phyloP scores from a whole-genome alignment of 345 rosid genomes.

The Gossypium longicalyx region DNA sequence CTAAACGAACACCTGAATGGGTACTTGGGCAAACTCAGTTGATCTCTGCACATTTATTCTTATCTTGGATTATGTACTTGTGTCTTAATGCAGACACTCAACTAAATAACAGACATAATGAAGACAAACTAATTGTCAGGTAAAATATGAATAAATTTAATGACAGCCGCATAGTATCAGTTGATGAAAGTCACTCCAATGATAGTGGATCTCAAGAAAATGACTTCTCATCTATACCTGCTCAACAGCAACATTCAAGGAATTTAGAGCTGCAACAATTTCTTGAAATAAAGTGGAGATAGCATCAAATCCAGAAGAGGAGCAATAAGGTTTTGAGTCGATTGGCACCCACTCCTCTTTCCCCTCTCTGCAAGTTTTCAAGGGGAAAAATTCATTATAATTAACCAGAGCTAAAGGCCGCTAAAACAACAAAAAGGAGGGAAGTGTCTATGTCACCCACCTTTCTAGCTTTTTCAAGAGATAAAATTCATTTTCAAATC shows the following conservation, averaged over 20 bases:
- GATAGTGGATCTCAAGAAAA: neutral
- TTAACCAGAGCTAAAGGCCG: neutral
- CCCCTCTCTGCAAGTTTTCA: conserved; percentile 52
- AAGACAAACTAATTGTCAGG: neutral
- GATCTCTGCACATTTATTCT: neutral
- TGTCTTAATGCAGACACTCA: neutral
- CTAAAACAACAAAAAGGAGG: conserved; percentile 6
- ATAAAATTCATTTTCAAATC: conserved; percentile 89
- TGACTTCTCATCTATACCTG: conserved; percentile 44
- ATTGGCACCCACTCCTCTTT: conserved; percentile 82
- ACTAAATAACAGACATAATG: neutral
- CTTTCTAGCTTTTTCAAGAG: conserved; percentile 62
- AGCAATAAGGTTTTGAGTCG: conserved; percentile 71
- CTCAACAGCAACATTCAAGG: conserved; percentile 70
- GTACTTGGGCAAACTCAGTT: neutral
- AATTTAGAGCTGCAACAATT: conserved; percentile 49
- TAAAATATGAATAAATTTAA: neutral
- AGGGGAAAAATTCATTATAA: neutral
- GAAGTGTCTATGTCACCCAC: conserved; percentile 26
- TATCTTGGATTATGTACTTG: neutral
- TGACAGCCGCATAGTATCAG: neutral
- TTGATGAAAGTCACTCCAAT: neutral
- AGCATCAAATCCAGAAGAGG: conserved; percentile 70
- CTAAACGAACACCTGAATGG: neutral
- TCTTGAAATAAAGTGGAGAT: conserved; percentile 63